These are phyloP conservation scores for Choricystis sp. DNA, from an alignment of 139 green algal species.

Conservation along the genomic window DNA sequence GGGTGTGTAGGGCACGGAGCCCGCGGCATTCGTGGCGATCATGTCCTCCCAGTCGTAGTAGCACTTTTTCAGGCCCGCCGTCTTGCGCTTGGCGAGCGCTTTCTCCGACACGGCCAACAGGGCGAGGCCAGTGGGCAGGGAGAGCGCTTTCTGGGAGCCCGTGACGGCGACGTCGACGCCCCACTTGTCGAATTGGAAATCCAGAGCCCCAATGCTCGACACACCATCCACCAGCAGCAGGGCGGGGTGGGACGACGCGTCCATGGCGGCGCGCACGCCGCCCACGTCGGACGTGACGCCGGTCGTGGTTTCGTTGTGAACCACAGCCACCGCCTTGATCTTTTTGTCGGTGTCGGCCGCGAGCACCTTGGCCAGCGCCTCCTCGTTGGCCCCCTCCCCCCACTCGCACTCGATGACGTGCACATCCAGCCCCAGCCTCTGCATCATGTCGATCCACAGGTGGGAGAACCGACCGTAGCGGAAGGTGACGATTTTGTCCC, in stretches of 20 bases:
- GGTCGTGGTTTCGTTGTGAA: constrained; percentile 97
- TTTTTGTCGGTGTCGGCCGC: constrained; percentile 59
- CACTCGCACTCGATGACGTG: constrained; percentile 69
- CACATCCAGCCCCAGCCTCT: constrained; percentile 90
- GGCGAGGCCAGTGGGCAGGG: constrained; percentile 80
- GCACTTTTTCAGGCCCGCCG: constrained; percentile 40
- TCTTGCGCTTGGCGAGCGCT: constrained; percentile 55
- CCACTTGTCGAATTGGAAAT: constrained; percentile 91
- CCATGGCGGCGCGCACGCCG: constrained; percentile 46
- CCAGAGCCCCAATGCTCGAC: constrained; percentile 79
- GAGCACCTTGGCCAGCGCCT: constrained; percentile 39
- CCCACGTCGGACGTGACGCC: constrained; percentile 73
- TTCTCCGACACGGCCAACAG: constrained; percentile 71
- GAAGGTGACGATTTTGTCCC: constrained; percentile 61
- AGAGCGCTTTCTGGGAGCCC: constrained; percentile 91
- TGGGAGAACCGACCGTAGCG: constrained; percentile 84
- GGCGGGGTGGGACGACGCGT: constrained; percentile 56
- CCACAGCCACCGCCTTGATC: constrained; percentile 87
- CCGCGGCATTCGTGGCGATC: constrained; percentile 33
- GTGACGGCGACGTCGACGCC: constrained; percentile 91
- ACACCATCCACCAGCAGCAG: constrained; percentile 88
- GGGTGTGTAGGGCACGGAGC: constrained; percentile 61
- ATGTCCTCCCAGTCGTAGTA: constrained; percentile 82
- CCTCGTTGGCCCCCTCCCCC: constrained; percentile 78
- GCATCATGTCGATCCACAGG: constrained; percentile 93